A percentile compares a stretch with the other conserved stretches of the same genome.
phyloP scores from a whole-genome alignment of 768 basidiomycete genomes.

The Mycena olivaceomarginata region DNA sequence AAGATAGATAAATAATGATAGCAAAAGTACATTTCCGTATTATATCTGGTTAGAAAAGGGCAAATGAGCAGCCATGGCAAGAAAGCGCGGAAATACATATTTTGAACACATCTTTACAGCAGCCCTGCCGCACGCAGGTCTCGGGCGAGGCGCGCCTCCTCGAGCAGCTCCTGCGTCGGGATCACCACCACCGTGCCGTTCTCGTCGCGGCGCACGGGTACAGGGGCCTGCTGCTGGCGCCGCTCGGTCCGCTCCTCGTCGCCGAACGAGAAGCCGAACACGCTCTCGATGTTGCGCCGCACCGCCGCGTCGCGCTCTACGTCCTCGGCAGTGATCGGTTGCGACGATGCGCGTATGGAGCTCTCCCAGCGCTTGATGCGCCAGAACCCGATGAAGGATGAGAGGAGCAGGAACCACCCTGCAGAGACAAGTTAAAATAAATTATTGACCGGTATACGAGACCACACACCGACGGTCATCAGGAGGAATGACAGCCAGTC shows the following conservation, averaged over 20 bases:
- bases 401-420: constrained; percentile 95
- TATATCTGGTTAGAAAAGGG: no score
- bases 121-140: constrained; percentile 75
- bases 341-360: constrained; percentile 70
- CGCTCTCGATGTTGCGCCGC: constrained; percentile 69
- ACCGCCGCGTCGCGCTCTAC: constrained; percentile 71
- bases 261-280: constrained; percentile 69
- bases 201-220: constrained; percentile 42
- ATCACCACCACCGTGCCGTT: constrained; percentile 53
- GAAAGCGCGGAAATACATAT: no score
- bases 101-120: constrained; percentile 54
- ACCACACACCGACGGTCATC: constrained; percentile 84
- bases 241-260: constrained; percentile 51
- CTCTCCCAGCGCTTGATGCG: constrained; percentile 91
- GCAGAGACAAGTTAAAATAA: constrained; percentile 8
- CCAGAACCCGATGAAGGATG: constrained; percentile 88
- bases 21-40: no score
- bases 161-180: constrained; percentile 54
- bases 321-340: constrained; percentile 65
- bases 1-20: no score
- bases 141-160: constrained; percentile 68
- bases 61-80: no score
- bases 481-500: constrained; percentile 96
- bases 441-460: not conserved
- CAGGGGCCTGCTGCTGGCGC: constrained; percentile 2